Conservation (phyloP, 805 yeast genomes). For the Ogataea angusta region DNA sequence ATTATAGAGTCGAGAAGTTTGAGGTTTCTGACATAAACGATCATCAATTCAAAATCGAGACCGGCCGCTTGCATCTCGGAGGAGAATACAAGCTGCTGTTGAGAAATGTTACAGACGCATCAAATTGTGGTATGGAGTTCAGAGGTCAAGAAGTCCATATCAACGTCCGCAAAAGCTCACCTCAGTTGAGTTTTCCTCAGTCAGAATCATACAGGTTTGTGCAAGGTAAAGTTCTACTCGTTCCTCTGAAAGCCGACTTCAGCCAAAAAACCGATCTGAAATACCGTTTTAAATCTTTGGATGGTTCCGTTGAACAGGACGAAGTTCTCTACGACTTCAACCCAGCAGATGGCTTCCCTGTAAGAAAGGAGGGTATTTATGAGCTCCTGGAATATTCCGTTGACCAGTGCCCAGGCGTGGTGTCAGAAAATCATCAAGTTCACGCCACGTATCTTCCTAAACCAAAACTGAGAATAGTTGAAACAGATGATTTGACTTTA, state of each 20-base stretch:
- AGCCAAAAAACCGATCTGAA: conserved; percentile 32
- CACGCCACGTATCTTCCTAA: conserved; percentile 29
- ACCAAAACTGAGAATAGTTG: conserved; percentile 24
- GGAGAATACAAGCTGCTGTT: conserved; percentile 70
- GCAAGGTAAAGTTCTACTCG: conserved; percentile 54
- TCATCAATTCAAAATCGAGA: conserved; percentile 40
- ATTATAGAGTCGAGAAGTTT: conserved; percentile 41
- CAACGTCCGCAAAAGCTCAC: conserved; percentile 68
- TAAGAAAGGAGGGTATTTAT: conserved; percentile 43
- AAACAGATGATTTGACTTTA: conserved; percentile 4
- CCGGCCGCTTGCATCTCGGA: conserved; percentile 58
- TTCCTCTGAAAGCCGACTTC: conserved; percentile 49
- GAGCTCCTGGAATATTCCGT: conserved; percentile 37
- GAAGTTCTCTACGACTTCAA: conserved; percentile 15
- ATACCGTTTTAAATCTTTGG: conserved; percentile 30
- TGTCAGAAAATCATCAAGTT: conserved; percentile 23
- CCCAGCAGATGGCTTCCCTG: conserved; percentile 29
- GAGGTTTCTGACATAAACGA: conserved; percentile 39
- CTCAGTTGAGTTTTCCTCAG: conserved; percentile 40
- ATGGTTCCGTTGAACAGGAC: conserved; percentile 14
- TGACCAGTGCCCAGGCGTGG: conserved; percentile 44
- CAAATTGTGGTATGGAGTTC: conserved; percentile 73
- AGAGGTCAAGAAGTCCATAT: conserved; percentile 61
- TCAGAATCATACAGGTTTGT: conserved; percentile 40
- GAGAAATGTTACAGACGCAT: conserved; percentile 66